phyloP scores from a whole-genome alignment of 345 rosid genomes.

The Anacardium occidentale region DNA sequence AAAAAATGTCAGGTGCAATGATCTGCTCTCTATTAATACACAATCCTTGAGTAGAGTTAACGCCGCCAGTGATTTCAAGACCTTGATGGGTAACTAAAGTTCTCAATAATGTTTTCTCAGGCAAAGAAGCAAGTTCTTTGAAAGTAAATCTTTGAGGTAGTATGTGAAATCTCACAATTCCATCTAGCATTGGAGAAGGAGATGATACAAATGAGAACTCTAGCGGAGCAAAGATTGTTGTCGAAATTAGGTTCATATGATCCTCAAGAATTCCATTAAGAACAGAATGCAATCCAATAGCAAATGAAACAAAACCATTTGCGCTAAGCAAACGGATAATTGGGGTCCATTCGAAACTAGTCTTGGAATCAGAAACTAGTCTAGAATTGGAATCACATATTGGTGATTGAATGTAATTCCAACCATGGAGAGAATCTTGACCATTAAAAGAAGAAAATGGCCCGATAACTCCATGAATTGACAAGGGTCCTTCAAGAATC shows the following conservation, averaged over 20 bases:
- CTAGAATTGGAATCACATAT: conserved; percentile 31
- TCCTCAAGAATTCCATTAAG: conserved; percentile 53
- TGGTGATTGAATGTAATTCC: conserved; percentile 36
- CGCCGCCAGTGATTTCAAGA: conserved; percentile 36
- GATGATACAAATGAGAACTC: conserved; percentile 48
- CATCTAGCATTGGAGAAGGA: conserved; percentile 49
- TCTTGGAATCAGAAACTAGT: conserved; percentile 18
- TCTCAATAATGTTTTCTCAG: conserved; percentile 37
- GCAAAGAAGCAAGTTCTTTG: conserved; percentile 44
- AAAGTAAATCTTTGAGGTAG: conserved; percentile 41
- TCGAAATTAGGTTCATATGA: conserved; percentile 36
- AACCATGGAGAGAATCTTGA: conserved; percentile 23
- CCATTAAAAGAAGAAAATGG: conserved; percentile 46
- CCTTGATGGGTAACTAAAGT: conserved; percentile 48
- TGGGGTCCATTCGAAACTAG: conserved; percentile 50
- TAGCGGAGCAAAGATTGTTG: conserved; percentile 64
- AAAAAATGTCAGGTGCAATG: conserved; percentile 50
- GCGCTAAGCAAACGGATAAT: conserved; percentile 62
- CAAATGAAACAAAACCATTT: conserved; percentile 66
- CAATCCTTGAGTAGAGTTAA: conserved; percentile 26
- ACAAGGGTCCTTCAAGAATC: conserved; percentile 56
- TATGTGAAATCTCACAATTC: conserved; percentile 56
- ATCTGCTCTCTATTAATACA: conserved; percentile 51
- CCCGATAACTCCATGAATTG: conserved; percentile 66
- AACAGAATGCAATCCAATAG: conserved; percentile 69